Conservation (phyloP, 441 rosid genomes). For the Dalechampia spathulata region DNA sequence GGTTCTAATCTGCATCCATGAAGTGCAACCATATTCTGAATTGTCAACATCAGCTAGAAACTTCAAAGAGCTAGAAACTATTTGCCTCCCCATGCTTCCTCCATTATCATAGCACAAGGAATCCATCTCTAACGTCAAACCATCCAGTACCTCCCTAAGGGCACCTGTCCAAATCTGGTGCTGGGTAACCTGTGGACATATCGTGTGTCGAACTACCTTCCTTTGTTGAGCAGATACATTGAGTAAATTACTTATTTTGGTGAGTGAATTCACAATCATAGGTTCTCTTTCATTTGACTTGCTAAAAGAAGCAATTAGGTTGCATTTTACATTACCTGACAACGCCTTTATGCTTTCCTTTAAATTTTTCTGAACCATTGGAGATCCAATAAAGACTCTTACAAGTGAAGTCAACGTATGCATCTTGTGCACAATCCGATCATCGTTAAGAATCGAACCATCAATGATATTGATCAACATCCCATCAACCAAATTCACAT, state of each 20-base stretch:
- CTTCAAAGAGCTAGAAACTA: conserved; percentile 52
- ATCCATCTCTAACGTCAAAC: conserved; percentile 47
- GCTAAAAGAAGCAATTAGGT: conserved; percentile 28
- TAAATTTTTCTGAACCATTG: conserved; percentile 42
- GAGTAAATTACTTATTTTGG: conserved; percentile 47
- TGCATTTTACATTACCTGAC: conserved; percentile 13
- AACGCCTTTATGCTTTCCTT: conserved; percentile 17
- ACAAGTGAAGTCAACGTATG: conserved; percentile 52
- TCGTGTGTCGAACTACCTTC: conserved; percentile 48
- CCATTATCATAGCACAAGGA: conserved; percentile 27
- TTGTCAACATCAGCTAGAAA: conserved; percentile 42
- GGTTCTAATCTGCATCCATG: conserved; percentile 67
- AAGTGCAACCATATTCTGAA: conserved; percentile 41
- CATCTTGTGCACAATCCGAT: conserved; percentile 38
- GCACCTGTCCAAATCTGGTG: conserved; percentile 62
- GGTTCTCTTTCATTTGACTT: conserved; percentile 47
- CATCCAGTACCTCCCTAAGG: conserved; percentile 47
- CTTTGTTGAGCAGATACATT: conserved; percentile 60
- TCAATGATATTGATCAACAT: conserved; percentile 43
- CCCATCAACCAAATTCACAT: conserved; percentile 55
- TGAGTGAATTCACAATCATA: conserved; percentile 45
- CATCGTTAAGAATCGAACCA: conserved; percentile 35
- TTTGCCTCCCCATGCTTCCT: conserved; percentile 50
- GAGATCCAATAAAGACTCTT: conserved; percentile 57
- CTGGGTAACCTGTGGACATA: conserved; percentile 66